Conservation (phyloP, 495 filamentous ascomycete species). For the Penicillium riverlandense region DNA sequence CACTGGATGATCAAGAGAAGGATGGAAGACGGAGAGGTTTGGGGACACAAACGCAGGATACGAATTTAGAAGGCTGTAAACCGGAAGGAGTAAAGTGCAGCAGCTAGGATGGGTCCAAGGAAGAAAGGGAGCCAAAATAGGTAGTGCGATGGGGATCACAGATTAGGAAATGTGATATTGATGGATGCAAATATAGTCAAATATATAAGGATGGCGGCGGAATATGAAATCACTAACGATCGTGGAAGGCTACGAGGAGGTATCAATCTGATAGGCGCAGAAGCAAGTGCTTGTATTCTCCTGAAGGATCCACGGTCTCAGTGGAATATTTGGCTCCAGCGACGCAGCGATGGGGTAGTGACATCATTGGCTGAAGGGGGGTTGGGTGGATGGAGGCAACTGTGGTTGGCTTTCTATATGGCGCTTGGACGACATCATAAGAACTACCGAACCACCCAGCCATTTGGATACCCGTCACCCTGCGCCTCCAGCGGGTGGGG, state of each 20-base stretch:
- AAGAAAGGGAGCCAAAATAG: not conserved
- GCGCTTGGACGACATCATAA: not conserved
- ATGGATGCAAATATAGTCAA: too few relatives aligned
- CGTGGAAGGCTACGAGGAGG: conserved; percentile 2
- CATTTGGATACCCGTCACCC: not conserved
- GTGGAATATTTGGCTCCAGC: not conserved
- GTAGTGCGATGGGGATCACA: not conserved
- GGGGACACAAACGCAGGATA: not conserved
- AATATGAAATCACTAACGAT: not conserved
- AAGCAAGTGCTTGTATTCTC: not conserved
- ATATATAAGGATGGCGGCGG: too few relatives aligned
- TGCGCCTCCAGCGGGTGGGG: not conserved
- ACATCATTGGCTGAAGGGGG: conserved; percentile 22
- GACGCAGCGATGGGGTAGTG: conserved; percentile 1
- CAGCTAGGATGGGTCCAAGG: not conserved
- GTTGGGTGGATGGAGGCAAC: not conserved
- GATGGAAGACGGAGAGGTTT: too few relatives aligned
- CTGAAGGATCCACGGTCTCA: conserved; percentile 3
- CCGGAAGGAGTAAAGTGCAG: not conserved
- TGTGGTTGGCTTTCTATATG: not conserved
- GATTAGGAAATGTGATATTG: not conserved
- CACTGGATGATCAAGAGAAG: too few relatives aligned
- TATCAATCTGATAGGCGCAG: conserved; percentile 9
- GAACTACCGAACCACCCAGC: not conserved
- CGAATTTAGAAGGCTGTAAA: too few relatives aligned